These are phyloP conservation scores for Botryotinia globosa DNA, from an alignment of 2,329 filamentous ascomycete species.

Conservation along the genomic window DNA sequence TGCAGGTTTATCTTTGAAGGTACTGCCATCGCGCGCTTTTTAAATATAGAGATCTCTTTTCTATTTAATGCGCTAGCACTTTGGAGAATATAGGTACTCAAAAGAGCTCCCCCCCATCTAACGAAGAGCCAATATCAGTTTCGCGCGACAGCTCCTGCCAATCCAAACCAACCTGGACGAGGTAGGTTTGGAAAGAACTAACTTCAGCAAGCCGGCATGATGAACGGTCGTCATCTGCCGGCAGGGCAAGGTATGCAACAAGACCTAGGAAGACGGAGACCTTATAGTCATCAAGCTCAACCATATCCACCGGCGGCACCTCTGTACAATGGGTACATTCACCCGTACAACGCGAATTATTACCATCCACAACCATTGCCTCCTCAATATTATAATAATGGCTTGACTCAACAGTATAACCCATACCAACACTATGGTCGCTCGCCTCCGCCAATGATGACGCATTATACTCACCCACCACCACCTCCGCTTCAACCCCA, in stretches of 20 bases:
- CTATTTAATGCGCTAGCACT: not conserved
- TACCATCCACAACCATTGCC: conserved; percentile 53
- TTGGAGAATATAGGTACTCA: not conserved
- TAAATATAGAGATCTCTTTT: not conserved
- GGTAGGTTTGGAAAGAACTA: conserved; percentile 30
- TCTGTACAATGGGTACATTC: conserved; percentile 52
- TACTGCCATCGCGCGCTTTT: not conserved
- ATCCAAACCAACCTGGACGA: conserved; percentile 28
- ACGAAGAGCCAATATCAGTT: not conserved
- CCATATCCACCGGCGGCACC: conserved; percentile 43
- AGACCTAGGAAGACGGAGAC: conserved; percentile 37
- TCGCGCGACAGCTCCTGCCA: conserved; percentile 20
- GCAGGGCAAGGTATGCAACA: conserved; percentile 59
- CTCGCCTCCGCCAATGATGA: conserved; percentile 50
- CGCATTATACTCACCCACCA: conserved; percentile 50
- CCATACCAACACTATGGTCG: conserved; percentile 45
- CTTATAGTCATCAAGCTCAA: conserved; percentile 41
- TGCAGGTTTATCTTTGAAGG: not conserved
- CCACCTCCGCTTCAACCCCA: conserved; percentile 31
- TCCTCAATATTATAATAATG: conserved; percentile 56
- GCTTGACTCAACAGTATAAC: conserved; percentile 48
- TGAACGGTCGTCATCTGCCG: conserved; percentile 75
- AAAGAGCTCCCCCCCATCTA: not conserved
- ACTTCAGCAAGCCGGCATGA: conserved; percentile 65
- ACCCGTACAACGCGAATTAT: conserved; percentile 50